Evolutionary conservation across 75 land plant genomes (phyloP), one percentile per base, ranked within the genome.

Genomic region (Selaginella moellendorffii): DNA sequence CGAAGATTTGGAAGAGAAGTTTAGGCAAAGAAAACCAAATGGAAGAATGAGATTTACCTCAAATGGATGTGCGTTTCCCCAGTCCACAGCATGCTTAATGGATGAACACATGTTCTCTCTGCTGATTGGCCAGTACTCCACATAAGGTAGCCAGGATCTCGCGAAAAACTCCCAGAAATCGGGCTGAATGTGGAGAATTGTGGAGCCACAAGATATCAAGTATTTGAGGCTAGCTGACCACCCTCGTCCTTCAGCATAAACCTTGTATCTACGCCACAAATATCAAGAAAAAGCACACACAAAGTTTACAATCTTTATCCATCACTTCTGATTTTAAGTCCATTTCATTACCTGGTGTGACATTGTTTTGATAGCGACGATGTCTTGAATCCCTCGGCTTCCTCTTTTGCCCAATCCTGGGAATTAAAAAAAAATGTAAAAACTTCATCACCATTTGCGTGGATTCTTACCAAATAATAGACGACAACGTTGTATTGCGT

Each of bases 141-240:
- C 65, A 65, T 66, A 0, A n/a, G 86, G 83, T 36, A 73, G 24
- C 61, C 80, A 59, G 18, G 74, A 52, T 54, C 86, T 72, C 0
- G 79, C 36, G 67, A 75, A 78, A 70, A 83, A 83, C 69, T 80
- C 86, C 22, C 66, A 62, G 69, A 74, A 83, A 2, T 25, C 46
- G 8, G 81, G 79, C 65, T 69, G 70, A 17, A 81, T 76, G 0
- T 67, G 26, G 29, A 83, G 52, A 23, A 80, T 65, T 1, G 76
- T 31, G n/a, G 86, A 83, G 46, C 77, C 79, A 58, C 86, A 83
- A 1, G 86, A 82, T 69, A 83, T 62, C 31, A 83, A 75, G 72
- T 83, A 80, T 31, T 83, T 83, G 36, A 76, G 63, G 63, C 86
- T 83, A 8, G 80, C 86, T 30, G 86, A 83, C 86, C 86, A 83